Conservation (phyloP, 306 rosid species). For the Aeschynomene evenia region DNA sequence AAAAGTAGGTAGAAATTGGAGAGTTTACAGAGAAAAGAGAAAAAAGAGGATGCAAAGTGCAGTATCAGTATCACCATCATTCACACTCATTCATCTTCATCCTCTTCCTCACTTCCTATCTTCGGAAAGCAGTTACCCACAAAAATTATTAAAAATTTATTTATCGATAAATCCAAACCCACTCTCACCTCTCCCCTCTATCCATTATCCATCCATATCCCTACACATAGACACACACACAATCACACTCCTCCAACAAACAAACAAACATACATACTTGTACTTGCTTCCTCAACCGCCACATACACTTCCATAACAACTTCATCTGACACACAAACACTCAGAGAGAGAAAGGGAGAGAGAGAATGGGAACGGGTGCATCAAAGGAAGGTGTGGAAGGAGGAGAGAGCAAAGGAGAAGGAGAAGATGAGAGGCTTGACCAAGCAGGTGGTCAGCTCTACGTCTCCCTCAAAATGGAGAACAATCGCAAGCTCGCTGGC, state of each 20-base stretch:
- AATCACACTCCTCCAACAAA: too few relatives aligned
- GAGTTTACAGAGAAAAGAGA: too few relatives aligned
- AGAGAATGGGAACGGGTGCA: constrained; percentile 66
- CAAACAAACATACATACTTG: background rate
- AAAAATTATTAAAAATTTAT: background rate
- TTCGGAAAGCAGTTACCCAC: background rate
- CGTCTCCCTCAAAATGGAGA: constrained; percentile 90
- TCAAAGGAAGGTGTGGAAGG: constrained; percentile 60
- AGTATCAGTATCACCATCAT: too few relatives aligned
- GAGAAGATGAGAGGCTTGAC: constrained; percentile 48
- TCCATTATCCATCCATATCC: constrained; percentile 9
- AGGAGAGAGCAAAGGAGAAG: constrained; percentile 48
- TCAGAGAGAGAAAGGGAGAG: background rate
- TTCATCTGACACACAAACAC: background rate
- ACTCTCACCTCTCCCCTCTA: background rate
- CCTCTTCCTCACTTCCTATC: background rate
- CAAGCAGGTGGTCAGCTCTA: constrained; percentile 71
- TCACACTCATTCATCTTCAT: background rate
- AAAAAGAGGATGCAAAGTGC: too few relatives aligned
- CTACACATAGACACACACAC: too few relatives aligned
- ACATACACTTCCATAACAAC: background rate
- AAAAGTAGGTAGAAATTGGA: too few relatives aligned
- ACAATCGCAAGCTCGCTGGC: constrained; percentile 66
- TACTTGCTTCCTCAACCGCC: background rate
- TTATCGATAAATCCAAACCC: constrained; percentile 24